These are phyloP conservation scores for Tetracladium setigerum DNA, from an alignment of 495 filamentous ascomycete species.

Conservation along the genomic window DNA sequence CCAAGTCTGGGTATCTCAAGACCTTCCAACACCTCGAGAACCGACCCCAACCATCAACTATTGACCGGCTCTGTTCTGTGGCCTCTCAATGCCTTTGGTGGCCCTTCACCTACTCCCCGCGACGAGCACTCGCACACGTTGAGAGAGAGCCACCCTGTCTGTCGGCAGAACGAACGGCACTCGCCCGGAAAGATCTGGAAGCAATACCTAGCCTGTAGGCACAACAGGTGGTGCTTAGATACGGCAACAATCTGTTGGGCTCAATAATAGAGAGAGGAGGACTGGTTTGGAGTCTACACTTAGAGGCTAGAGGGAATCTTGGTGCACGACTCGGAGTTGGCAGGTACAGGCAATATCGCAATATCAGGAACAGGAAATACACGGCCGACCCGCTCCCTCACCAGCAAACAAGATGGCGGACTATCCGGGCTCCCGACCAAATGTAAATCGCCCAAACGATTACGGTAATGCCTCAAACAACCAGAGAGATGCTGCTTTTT, in stretches of 20 bases:
- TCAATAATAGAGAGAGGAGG: not conserved
- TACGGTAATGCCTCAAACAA: constrained; percentile 63
- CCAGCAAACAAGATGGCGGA: constrained; percentile 61
- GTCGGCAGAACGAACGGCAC: not conserved
- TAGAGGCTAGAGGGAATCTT: not conserved
- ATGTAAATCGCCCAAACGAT: constrained; percentile 48
- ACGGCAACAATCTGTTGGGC: constrained; percentile 16
- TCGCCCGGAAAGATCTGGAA: not conserved
- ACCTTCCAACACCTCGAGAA: constrained; percentile 7
- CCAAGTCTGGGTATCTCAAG: too few relatives aligned
- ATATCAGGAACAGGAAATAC: too few relatives aligned
- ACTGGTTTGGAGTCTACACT: too few relatives aligned
- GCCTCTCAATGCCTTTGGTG: constrained; percentile 14
- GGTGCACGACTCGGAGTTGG: constrained; percentile 7
- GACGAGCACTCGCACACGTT: constrained; percentile 5
- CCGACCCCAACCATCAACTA: constrained; percentile 12
- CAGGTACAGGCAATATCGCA: not conserved
- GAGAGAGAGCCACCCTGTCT: not conserved
- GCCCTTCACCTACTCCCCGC: constrained; percentile 1
- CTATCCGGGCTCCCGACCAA: constrained; percentile 71
- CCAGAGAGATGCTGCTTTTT: constrained; percentile 91
- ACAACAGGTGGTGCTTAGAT: not conserved
- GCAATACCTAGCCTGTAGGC: too few relatives aligned
- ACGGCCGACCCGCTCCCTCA: too few relatives aligned
- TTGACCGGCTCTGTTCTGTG: not conserved